Evolutionary conservation across 495 filamentous ascomycete genomes (phyloP).

Genomic region (Neurospora sp.): DNA sequence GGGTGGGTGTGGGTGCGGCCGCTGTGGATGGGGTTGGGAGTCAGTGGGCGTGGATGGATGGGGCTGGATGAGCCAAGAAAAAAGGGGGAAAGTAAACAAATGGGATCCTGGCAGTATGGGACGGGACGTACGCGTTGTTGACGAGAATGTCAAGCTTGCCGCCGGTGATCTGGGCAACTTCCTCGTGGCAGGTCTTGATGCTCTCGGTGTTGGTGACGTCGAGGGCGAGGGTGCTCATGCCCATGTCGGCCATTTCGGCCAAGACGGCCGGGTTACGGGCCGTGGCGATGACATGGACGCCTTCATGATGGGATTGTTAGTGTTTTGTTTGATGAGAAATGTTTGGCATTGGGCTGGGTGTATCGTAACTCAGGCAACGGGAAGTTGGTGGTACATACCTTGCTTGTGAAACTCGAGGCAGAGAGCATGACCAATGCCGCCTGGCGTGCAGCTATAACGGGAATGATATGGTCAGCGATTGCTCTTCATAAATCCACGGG

Average conservation of each 20-base stretch:
- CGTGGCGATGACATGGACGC: constrained; percentile 45
- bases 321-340: neutral
- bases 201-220: constrained; percentile 42
- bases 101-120: neutral
- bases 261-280: constrained; percentile 38
- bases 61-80: neutral
- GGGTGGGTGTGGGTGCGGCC: constrained; percentile 44
- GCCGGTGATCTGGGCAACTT: constrained; percentile 40
- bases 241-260: constrained; percentile 30
- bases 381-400: constrained; percentile 17
- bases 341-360: neutral
- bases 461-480: neutral
- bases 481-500: neutral
- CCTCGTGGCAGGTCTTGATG: constrained; percentile 36
- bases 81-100: neutral
- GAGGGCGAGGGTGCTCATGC: constrained; percentile 37
- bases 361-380: neutral
- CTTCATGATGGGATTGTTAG: constrained; percentile 12
- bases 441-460: constrained; percentile 36
- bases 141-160: constrained; percentile 53
- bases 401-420: constrained; percentile 39
- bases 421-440: constrained; percentile 42
- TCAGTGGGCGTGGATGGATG: neutral
- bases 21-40: constrained; percentile 8
- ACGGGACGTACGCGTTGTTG: constrained; percentile 50